Percentiles rank a stretch among this genome's conserved stretches.
phyloP scores from a whole-genome alignment of 345 rosid genomes.

The Syzygium aqueum region DNA sequence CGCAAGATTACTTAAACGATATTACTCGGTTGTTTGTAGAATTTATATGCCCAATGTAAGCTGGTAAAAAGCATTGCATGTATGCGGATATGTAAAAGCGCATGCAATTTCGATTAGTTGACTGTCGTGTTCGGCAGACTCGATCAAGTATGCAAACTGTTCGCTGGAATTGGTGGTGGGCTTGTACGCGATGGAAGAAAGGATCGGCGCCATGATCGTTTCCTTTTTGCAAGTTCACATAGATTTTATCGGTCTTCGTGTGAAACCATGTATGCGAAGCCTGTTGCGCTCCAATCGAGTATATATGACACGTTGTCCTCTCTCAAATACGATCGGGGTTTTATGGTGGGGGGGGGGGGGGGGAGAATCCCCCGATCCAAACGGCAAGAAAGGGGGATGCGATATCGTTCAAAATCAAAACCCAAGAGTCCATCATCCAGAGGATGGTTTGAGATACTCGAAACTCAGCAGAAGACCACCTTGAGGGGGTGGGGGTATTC shows the following conservation, averaged over 20 bases:
- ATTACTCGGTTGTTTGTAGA: neutral
- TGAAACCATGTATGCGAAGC: neutral
- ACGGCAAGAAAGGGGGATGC: neutral
- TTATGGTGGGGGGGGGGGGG: neutral
- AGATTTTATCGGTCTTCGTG: rapidly evolving
- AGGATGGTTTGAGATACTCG: too few relatives aligned
- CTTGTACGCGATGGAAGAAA: neutral
- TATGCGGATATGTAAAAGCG: neutral
- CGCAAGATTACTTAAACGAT: neutral
- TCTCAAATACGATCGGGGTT: neutral
- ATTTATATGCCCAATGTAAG: neutral
- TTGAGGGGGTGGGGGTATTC: too few relatives aligned
- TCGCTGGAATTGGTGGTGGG: neutral
- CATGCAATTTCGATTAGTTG: neutral
- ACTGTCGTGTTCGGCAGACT: neutral
- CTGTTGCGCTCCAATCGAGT: neutral
- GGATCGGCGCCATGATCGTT: neutral
- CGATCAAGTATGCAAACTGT: neutral
- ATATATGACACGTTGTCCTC: neutral
- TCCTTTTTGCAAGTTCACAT: neutral
- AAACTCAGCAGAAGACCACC: too few relatives aligned
- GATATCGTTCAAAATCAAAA: too few relatives aligned
- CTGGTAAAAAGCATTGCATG: rapidly evolving
- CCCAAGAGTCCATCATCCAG: too few relatives aligned
- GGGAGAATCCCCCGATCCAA: neutral